phyloP scores from a whole-genome alignment of 2,329 filamentous ascomycete species.

The Leptographium radiaticola region DNA sequence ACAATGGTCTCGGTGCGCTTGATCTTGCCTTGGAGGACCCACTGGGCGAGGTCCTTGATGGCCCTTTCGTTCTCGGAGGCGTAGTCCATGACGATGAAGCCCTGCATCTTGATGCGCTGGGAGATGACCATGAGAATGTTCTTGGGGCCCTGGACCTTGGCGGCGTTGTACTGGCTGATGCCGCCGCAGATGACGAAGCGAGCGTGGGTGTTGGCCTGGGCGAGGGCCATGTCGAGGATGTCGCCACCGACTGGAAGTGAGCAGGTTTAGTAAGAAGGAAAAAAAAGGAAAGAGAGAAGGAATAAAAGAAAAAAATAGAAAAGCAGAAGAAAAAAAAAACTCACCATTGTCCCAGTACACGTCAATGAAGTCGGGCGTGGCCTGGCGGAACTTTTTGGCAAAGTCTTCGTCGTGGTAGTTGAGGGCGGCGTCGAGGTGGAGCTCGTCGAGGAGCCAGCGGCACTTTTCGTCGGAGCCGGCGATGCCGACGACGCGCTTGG shows the following conservation, averaged over 20 bases:
- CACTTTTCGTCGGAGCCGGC: conserved; percentile 45
- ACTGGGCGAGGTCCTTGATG: conserved; percentile 46
- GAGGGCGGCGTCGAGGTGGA: conserved; percentile 54
- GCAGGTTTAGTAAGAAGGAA: neutral
- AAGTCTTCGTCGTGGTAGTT: conserved; percentile 59
- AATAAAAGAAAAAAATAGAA: neutral
- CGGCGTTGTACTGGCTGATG: conserved; percentile 56
- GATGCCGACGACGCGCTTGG: conserved; percentile 34
- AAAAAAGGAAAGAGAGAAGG: neutral
- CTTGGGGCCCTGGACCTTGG: conserved; percentile 40
- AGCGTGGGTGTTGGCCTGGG: conserved; percentile 46
- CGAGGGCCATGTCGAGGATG: conserved; percentile 52
- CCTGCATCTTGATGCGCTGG: conserved; percentile 37
- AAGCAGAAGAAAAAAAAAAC: neutral
- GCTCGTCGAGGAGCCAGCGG: conserved; percentile 46
- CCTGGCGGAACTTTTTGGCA: conserved; percentile 42
- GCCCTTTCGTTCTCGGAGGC: conserved; percentile 42
- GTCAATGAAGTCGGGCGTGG: conserved; percentile 44
- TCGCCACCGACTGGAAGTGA: conserved; percentile 43
- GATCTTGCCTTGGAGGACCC: conserved; percentile 60
- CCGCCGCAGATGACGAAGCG: conserved; percentile 60
- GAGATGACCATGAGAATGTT: conserved; percentile 12
- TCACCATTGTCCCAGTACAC: conserved; percentile 57
- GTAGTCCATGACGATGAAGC: conserved; percentile 63
- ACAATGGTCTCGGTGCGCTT: conserved; percentile 60